phyloP scores from a whole-genome alignment of 139 green algal species.

The Gonium pectorale region DNA sequence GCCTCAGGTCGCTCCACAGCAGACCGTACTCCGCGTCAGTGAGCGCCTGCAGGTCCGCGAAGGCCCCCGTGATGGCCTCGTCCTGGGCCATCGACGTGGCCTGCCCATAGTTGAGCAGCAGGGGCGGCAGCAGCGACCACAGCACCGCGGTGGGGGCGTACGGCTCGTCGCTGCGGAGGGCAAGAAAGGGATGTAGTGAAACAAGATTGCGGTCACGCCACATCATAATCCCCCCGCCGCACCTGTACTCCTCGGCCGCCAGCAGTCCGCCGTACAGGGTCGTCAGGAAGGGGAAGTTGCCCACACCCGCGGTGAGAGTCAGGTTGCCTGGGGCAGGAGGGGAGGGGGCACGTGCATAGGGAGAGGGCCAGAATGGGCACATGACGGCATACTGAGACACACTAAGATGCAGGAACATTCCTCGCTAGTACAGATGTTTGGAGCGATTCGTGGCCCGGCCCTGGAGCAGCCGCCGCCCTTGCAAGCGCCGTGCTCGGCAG shows the following conservation, averaged over 20 bases:
- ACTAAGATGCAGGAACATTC: too few relatives aligned
- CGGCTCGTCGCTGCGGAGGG: neutral
- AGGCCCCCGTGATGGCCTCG: neutral
- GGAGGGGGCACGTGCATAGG: neutral
- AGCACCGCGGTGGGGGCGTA: neutral
- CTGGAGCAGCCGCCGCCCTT: too few relatives aligned
- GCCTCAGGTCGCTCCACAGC: neutral
- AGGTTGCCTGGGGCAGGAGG: constrained; percentile 2
- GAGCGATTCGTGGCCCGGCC: too few relatives aligned
- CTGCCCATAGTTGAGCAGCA: constrained; percentile 18
- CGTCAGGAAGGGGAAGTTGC: constrained; percentile 35
- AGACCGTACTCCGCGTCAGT: constrained; percentile 36
- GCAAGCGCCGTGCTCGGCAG: neutral
- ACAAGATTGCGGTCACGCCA: neutral
- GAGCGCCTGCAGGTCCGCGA: neutral
- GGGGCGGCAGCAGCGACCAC: neutral
- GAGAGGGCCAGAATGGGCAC: neutral
- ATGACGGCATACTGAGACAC: neutral
- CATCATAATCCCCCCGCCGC: neutral
- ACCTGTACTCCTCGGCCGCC: neutral
- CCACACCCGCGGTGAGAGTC: constrained; percentile 9
- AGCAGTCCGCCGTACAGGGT: constrained; percentile 11
- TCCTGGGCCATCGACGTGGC: neutral
- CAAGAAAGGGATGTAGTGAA: neutral
- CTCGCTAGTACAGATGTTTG: too few relatives aligned